Base-by-base conservation (phyloP, 129 eudicot species). In the Arctium lappa region DNA sequence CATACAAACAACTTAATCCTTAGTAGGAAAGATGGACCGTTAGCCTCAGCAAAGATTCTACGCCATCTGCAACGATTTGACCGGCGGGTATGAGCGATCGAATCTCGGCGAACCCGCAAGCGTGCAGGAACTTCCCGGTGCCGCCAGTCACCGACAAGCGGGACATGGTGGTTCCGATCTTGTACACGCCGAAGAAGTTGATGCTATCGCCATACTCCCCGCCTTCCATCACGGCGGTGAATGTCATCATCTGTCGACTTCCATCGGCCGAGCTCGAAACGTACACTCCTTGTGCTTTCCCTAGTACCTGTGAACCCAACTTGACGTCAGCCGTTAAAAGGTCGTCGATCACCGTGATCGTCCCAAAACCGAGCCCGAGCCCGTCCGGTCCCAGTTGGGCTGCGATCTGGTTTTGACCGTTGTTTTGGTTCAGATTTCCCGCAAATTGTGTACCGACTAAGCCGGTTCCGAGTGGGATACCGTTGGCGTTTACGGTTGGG, bases 41-140 rank as follows among this genome's bases (percentile, higher is more conserved):
- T 15, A 95, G 86, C 93, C 99, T 93, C 72, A 95, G 79, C 91
- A 95, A 81, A 7, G 97, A 87, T 93, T 95, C 93, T 0, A 89
- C 92, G 0, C 99, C 99, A 84, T 95, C 99, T 0, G 86, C 80
- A 15, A 93, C 91, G 50, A 85, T 88, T 87, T 95, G 99, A 48
- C 97, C 99, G 3, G 97, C 86, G 0, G 99, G 99, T 69, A 95
- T 89, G 32, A 95, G 92, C 11, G 99, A 87, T 33, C 99, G 88
- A 75, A 95, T 44, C 92, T 95, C 99, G 2, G 97, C 99, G 62
- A 95, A 95, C 46, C 99, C 99, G 36, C 99, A 93, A 11, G 97
- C 97, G 27, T 93, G 89, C 81, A 89, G 79, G 32, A 91, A 95
- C 91, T 93, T 95, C 22, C 99, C 99, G 3, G 97, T 95, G 10